A percentile compares a stretch with the other conserved stretches of the same genome.
These are phyloP conservation scores for Spiromastix sp. DNA, from an alignment of 2,329 filamentous ascomycete species.

Conservation along the genomic window DNA sequence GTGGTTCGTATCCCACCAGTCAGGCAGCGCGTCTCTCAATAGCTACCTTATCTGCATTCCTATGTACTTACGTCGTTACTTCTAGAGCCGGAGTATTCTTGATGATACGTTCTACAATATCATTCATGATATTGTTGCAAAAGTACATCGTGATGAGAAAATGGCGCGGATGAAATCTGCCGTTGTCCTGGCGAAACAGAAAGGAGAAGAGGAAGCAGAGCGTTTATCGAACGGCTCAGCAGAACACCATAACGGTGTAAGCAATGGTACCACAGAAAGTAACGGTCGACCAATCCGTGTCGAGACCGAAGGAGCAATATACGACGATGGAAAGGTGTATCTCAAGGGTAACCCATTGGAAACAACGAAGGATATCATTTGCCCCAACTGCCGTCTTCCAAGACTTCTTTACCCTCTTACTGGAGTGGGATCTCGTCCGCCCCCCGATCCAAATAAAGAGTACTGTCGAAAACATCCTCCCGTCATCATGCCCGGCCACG, in stretches of 20 bases:
- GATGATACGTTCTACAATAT: slow-evolving; percentile 50
- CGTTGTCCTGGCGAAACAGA: slow-evolving; percentile 32
- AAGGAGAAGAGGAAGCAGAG: slow-evolving; percentile 30
- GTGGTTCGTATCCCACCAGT: slow-evolving; percentile 22
- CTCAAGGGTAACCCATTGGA: slow-evolving; percentile 49
- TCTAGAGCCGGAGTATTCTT: slow-evolving; percentile 38
- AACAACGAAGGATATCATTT: slow-evolving; percentile 49
- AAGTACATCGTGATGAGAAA: slow-evolving; percentile 52
- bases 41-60: neutral
- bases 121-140: slow-evolving; percentile 48
- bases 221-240: slow-evolving; percentile 22
- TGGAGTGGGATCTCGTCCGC: slow-evolving; percentile 38
- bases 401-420: slow-evolving; percentile 48
- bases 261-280: slow-evolving; percentile 24
- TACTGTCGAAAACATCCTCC: slow-evolving; percentile 53
- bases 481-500: slow-evolving; percentile 47
- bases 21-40: neutral
- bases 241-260: slow-evolving; percentile 20
- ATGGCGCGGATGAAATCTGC: slow-evolving; percentile 47
- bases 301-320: slow-evolving; percentile 42
- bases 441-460: slow-evolving; percentile 40
- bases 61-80: too few species aligned
- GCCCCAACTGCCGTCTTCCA: slow-evolving; percentile 50
- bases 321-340: slow-evolving; percentile 42
- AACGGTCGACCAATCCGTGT: slow-evolving; percentile 24